These are phyloP conservation scores for Pythium monospermum DNA, from an alignment of 352 stramenopile species.

Conservation along the genomic window DNA sequence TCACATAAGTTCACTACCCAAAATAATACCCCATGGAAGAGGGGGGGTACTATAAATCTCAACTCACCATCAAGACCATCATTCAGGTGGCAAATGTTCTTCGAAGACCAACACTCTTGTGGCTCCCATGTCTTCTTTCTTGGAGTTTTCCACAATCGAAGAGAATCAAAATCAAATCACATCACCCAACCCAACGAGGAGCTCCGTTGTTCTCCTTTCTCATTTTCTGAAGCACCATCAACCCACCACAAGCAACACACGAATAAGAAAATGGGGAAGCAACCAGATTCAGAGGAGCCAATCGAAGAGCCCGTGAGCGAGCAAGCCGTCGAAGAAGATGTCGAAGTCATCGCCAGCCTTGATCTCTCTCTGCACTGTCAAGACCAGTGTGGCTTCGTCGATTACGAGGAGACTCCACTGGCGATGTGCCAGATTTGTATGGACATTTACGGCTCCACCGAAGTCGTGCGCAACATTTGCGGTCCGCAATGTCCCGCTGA, in stretches of 20 bases:
- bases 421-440: slow-evolving; percentile 60
- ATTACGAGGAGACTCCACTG: slow-evolving; percentile 19
- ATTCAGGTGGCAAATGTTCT: background rate
- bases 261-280: slow-evolving; percentile 7
- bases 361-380: slow-evolving; percentile 9
- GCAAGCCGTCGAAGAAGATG: slow-evolving; percentile 1
- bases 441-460: slow-evolving; percentile 30
- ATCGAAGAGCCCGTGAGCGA: slow-evolving; percentile 1
- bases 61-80: slow-evolving; percentile 1
- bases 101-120: slow-evolving; percentile 1
- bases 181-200: background rate
- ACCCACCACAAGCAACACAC: background rate
- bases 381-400: background rate
- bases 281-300: slow-evolving; percentile 14
- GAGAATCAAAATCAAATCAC: background rate
- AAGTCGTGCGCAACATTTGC: slow-evolving; percentile 35
- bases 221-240: slow-evolving; percentile 5
- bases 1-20: too few species aligned
- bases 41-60: too few species aligned
- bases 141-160: slow-evolving; percentile 24
- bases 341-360: slow-evolving; percentile 10
- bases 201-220: background rate
- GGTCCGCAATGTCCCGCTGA: slow-evolving; percentile 33
- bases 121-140: background rate
- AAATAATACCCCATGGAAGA: too few species aligned